Percentiles rank a stretch among this genome's conserved stretches.
Evolutionary conservation across 1,139 yeast species (phyloP).

Genomic region (Candida sanyaensis): DNA sequence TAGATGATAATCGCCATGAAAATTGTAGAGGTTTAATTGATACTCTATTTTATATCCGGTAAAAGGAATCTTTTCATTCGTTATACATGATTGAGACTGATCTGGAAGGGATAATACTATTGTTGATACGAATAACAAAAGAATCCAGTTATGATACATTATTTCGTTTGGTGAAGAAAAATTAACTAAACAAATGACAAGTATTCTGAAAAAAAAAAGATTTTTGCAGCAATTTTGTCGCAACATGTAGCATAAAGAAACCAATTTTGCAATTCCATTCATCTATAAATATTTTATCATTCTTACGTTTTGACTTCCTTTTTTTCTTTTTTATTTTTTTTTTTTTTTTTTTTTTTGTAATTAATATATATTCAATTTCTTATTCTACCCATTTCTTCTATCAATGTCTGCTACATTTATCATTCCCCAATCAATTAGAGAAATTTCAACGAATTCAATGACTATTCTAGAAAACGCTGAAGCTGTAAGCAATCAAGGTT

Average conservation of each 20-base stretch:
- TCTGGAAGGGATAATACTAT: conserved; percentile 10
- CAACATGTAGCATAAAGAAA: background rate
- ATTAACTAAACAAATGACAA: too few relatives aligned
- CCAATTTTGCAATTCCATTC: background rate
- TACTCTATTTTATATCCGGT: conserved; percentile 37
- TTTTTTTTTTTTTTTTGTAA: background rate
- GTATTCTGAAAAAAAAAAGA: too few relatives aligned
- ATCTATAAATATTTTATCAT: too few relatives aligned
- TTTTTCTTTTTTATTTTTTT: too few relatives aligned
- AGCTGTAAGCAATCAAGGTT: background rate
- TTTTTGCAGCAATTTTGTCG: background rate
- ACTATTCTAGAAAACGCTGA: background rate
- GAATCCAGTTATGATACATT: background rate
- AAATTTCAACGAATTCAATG: conserved; percentile 1
- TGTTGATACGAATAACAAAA: background rate
- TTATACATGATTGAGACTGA: conserved; percentile 16
- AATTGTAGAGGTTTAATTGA: conserved; percentile 20
- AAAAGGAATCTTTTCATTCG: conserved; percentile 21
- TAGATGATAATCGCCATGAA: conserved; percentile 22
- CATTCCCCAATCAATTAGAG: background rate
- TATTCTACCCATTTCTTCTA: background rate
- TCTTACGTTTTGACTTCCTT: too few relatives aligned
- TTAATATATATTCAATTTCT: background rate
- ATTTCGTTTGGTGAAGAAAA: background rate
- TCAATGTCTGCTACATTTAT: conserved; percentile 4